phyloP scores from a whole-genome alignment of 2,329 filamentous ascomycete species.

The Fusarium secorum region DNA sequence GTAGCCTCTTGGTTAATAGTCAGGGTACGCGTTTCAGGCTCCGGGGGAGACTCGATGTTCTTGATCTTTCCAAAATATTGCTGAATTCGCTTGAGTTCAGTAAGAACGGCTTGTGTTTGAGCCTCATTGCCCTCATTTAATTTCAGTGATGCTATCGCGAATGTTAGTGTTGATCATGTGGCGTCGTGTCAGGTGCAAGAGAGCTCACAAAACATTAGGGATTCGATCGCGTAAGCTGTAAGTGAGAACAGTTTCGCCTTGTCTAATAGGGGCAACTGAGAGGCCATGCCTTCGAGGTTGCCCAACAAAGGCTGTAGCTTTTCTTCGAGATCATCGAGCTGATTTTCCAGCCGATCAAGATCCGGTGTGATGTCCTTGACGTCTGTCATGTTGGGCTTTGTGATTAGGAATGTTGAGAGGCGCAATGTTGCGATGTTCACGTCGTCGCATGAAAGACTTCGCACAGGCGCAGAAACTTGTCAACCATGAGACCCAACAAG shows the following conservation, averaged over 20 bases:
- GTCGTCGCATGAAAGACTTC: constrained; percentile 35
- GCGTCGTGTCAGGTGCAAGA: too few relatives aligned
- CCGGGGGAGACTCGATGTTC: constrained; percentile 66
- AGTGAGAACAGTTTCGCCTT: constrained; percentile 94
- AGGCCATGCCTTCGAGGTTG: constrained; percentile 71
- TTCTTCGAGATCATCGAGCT: constrained; percentile 81
- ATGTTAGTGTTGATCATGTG: neutral
- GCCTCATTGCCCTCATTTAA: constrained; percentile 77
- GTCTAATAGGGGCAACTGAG: constrained; percentile 88
- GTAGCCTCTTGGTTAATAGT: constrained; percentile 79
- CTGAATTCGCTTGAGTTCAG: constrained; percentile 84
- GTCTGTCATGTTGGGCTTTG: constrained; percentile 47
- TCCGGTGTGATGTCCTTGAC: constrained; percentile 68
- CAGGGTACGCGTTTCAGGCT: constrained; percentile 56
- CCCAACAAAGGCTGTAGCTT: constrained; percentile 76
- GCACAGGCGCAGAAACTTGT: constrained; percentile 30
- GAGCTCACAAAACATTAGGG: constrained; percentile 78
- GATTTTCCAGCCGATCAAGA: constrained; percentile 76
- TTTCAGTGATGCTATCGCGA: constrained; percentile 68
- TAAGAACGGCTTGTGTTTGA: constrained; percentile 85
- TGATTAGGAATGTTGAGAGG: neutral
- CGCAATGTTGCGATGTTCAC: constrained; percentile 18
- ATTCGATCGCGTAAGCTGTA: constrained; percentile 87
- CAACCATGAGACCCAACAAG: constrained; percentile 19
- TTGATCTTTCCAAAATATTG: constrained; percentile 96